Percentiles rank a stretch among this genome's conserved stretches.
Conservation (phyloP, 2,329 filamentous ascomycete genomes). For the Pezicula carpinea region DNA sequence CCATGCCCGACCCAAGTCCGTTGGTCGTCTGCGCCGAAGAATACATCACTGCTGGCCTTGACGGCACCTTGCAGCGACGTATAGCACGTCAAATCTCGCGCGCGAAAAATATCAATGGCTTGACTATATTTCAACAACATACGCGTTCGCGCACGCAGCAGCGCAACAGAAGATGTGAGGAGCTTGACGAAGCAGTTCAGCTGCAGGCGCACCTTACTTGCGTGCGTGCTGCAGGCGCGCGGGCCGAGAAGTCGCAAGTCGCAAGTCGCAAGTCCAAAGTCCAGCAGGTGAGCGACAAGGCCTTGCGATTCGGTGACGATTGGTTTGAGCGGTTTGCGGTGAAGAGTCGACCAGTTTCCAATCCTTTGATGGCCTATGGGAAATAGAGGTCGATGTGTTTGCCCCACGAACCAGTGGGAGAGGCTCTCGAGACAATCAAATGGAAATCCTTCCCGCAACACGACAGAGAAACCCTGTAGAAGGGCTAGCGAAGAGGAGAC, state of each 20-base stretch:
- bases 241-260: slow-evolving; percentile 1
- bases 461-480: slow-evolving; percentile 3
- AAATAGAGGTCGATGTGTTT: neutral
- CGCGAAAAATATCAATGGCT: slow-evolving; percentile 2
- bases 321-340: neutral
- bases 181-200: slow-evolving; percentile 9
- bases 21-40: slow-evolving; percentile 63
- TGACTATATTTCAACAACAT: neutral
- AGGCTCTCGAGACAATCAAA: slow-evolving; percentile 3
- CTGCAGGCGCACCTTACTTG: slow-evolving; percentile 12
- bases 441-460: slow-evolving; percentile 2
- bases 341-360: neutral
- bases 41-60: slow-evolving; percentile 32
- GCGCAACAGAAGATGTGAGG: slow-evolving; percentile 9
- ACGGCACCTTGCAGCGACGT: slow-evolving; percentile 36
- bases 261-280: neutral
- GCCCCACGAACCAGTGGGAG: slow-evolving; percentile 2
- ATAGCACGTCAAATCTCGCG: slow-evolving; percentile 29
- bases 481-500: slow-evolving; percentile 2
- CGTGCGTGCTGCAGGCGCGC: slow-evolving; percentile 8
- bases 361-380: neutral
- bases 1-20: slow-evolving; percentile 59
- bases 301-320: slow-evolving; percentile 2
- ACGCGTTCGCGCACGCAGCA: slow-evolving; percentile 20
- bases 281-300: neutral